Base-by-base conservation (phyloP, 1,284 basidiomycete species). In the Exsudoporus floridanus region DNA sequence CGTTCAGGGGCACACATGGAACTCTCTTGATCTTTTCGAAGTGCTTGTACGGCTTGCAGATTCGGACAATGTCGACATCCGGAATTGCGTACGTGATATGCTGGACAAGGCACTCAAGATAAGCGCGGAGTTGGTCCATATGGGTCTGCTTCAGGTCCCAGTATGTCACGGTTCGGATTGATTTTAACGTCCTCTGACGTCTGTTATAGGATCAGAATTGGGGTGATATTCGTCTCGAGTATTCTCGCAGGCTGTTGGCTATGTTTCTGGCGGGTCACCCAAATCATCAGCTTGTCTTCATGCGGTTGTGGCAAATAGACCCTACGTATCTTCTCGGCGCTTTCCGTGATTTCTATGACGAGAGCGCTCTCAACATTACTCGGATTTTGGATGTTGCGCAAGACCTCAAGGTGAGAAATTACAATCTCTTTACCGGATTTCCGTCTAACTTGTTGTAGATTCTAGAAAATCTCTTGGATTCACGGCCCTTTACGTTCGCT, bases 201-300 rank as follows among this genome's bases (percentile, higher is more conserved):
- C 21, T 31, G 14, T 42, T 25, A 46, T 54, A 84, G 79, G 82
- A 93, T 77, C 78, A 90, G 63, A 84, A 88, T 6, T 97, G 95
- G 88, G 92, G 89, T 59, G 83, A 88, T 18, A 88, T 94, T 43
- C 90, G 96, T 41, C 73, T 82, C 31, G 91, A 94, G 60, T 92
- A 98, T 70, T 86, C 91, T 16, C 83, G 88, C 48, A 90, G 90
- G 64, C 79, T 99, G 25, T 77, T 98, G 46, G 80, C 85, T 40
- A 90, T 95, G 84, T 98, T 99, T 77, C 79, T 99, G 43, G 86
- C 84, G 19, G 90, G 93, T 6, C 91, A 97, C 66, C 93, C 94
- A 7, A 94, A 94, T 60, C 92, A 96, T 62, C 92, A 96, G 60
- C 83, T 99, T 21, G 95, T 98, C 52, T 98, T 99, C 75, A 92